These are phyloP conservation scores for Aspergillus nomiae DNA, from an alignment of 2,329 filamentous ascomycete species.

Conservation along the genomic window DNA sequence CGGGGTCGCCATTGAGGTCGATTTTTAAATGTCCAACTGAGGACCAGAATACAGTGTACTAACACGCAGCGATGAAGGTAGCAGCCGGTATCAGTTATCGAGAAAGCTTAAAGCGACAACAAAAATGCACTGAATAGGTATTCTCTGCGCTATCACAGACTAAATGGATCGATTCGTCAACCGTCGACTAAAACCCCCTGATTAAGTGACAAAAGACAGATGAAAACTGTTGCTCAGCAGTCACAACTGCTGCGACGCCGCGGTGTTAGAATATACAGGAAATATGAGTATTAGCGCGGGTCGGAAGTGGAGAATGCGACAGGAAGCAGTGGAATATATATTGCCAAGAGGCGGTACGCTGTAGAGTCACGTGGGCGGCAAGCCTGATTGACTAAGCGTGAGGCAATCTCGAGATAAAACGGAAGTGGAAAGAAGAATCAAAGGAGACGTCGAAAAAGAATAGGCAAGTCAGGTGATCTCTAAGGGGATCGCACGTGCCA, in stretches of 20 bases:
- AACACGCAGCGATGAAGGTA: constrained; percentile 24
- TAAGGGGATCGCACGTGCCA: constrained; percentile 20
- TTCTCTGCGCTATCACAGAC: constrained; percentile 36
- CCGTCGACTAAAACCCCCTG: constrained; percentile 25
- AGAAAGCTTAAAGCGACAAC: constrained; percentile 26
- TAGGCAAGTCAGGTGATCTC: constrained; percentile 23
- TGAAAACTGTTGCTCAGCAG: constrained; percentile 21
- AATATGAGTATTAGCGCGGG: constrained; percentile 28
- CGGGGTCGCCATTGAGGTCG: constrained; percentile 44
- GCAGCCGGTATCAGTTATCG: constrained; percentile 27
- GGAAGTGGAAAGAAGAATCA: constrained; percentile 13
- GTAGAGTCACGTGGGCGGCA: constrained; percentile 40
- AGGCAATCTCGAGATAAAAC: constrained; percentile 16
- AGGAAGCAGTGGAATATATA: constrained; percentile 42
- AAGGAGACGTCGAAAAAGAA: constrained; percentile 15
- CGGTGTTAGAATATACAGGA: constrained; percentile 26
- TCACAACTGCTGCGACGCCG: constrained; percentile 23
- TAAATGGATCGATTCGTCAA: constrained; percentile 30
- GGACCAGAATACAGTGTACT: constrained; percentile 30
- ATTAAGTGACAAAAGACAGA: constrained; percentile 30
- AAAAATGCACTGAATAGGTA: constrained; percentile 37
- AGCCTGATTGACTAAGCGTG: constrained; percentile 27
- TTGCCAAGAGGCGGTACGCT: constrained; percentile 42
- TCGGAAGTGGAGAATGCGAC: constrained; percentile 43
- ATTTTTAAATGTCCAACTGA: constrained; percentile 22